Evolutionary conservation across 306 rosid species (phyloP), one percentile per base, ranked within the genome.

Genomic region (Trichosanthes cucumerina): DNA sequence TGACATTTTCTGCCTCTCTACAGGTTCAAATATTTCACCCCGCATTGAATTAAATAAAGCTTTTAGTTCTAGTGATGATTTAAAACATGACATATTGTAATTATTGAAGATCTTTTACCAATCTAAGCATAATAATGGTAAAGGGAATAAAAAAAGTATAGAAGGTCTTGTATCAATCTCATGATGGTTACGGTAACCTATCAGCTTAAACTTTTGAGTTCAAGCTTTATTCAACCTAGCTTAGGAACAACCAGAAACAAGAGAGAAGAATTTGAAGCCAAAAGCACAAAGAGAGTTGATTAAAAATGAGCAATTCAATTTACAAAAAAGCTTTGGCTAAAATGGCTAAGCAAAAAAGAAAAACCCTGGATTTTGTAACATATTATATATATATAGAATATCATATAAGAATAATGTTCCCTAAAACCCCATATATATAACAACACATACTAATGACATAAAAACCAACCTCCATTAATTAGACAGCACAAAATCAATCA

Each of bases 401-500:
- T n/a, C n/a, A n/a, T 11, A 9, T 41, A 71, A 44, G 76, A 65
- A 65, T 34, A 73, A 49, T 28, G 59, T 73, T 49, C 77, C 60
- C 77, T 47, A 28, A 49, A 49, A 31, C 23, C 50, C 75, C 41
- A 66, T 41, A 68, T 68, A 68, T 36, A 64, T 64, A 64, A 23
- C 3, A 71, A 71, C 76, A 71, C 76, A 43, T 46, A 71, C 57
- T 33, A 76, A 56, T 36, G 19, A 54, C 19, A 49, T 34, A 46
- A 21, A 47, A 53, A 54, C 59, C 59, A 14, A 5, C 11, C 23
- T 38, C 0, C 28, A 39, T 57, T 23, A 56, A 39, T 57, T 23
- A 56, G 5, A 56, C 11, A 8, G 13, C 23, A 9, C 73, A 65
- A 36, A 19, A n/a, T 65, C 92, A 86, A 36, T 91, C 89, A 77